phyloP scores from a whole-genome alignment of 1,284 basidiomycete genomes.

The Rugosomyces carneus region DNA sequence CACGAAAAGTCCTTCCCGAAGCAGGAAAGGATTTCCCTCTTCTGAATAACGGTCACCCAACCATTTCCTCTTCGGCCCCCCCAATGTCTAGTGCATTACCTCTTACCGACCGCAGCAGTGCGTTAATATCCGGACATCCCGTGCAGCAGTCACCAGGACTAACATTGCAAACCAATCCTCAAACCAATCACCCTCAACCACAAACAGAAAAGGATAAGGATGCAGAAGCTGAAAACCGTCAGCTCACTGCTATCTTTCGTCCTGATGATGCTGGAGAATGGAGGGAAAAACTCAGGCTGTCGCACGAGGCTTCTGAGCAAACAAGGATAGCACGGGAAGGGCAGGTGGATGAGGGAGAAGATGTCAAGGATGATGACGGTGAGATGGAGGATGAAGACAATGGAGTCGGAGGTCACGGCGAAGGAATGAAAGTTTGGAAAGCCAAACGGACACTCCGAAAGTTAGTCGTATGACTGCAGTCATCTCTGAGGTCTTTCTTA shows the following conservation, averaged over 20 bases:
- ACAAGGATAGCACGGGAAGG: constrained; percentile 33
- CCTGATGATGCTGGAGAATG: constrained; percentile 81
- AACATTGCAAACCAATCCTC: constrained; percentile 19
- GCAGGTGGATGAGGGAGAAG: constrained; percentile 38
- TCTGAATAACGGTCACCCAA: constrained; percentile 48
- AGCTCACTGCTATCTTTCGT: constrained; percentile 79
- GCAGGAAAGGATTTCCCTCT: constrained; percentile 64
- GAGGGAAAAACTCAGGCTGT: constrained; percentile 66
- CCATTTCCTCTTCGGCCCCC: constrained; percentile 44
- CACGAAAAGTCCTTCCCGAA: constrained; percentile 74
- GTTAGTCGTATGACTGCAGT: constrained; percentile 43
- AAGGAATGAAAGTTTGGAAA: constrained; percentile 76
- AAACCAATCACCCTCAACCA: constrained; percentile 7
- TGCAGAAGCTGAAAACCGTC: constrained; percentile 44
- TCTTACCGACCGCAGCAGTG: constrained; percentile 46
- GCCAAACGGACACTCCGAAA: constrained; percentile 80
- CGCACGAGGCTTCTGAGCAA: constrained; percentile 55
- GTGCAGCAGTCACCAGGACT: constrained; percentile 33
- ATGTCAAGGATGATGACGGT: constrained; percentile 49
- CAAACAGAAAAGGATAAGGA: constrained; percentile 41
- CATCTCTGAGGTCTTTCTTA: constrained; percentile 15
- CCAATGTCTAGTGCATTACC: constrained; percentile 37
- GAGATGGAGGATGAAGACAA: constrained; percentile 67
- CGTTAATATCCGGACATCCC: constrained; percentile 36
- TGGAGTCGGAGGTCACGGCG: constrained; percentile 57